Base-by-base conservation (phyloP, 495 filamentous ascomycete species). In the Aspergillus ellipticus region DNA sequence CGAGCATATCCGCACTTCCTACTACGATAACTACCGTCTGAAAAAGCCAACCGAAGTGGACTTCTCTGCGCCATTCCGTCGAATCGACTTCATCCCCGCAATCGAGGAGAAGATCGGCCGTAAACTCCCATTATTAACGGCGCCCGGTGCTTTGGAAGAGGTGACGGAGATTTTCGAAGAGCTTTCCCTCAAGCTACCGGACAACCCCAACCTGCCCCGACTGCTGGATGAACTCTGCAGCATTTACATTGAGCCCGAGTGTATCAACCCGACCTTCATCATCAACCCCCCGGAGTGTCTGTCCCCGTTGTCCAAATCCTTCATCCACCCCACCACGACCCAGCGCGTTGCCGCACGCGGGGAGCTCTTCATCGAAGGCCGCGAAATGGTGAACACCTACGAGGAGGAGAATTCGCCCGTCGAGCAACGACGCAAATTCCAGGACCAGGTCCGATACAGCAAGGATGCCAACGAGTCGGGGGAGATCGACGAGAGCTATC, bases 341-440 rank as follows among this genome's bases (percentile, higher is more conserved):
- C 90, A 96, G 59, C 70, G 65, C 41, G 82, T 90, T 15, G 85
- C 91, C 3, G 89, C 90, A 3, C 86, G 94, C 39, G 89, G 86
- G 2, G 94, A 98, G 68, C 83, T 98, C 35, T 97, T 97, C 73
- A 81, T 96, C 63, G 66, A 80, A 39, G 85, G 86, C 13, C 78
- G 79, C 43, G 94, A 98, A 64, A 73, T 96, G 29, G 89, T 93
- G 8, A 98, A 98, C 68, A 90, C 88, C 64, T 98, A 98, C 74
- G 94, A 98, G 72, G 94, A 98, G 73, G 94, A 98, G 72, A 98
- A 97, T 71, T 89, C 89, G 42, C 95, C 94, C 0, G 85, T 85
- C 26, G 89, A 87, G 55, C 94, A 98, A 69, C 79, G 90, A 20
- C 77, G 84, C 50, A 98, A 97, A 68, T 93, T 98, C 52, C 70